phyloP scores from a whole-genome alignment of 192 early-diverging fungal genomes.

The Coemansia sp. region DNA sequence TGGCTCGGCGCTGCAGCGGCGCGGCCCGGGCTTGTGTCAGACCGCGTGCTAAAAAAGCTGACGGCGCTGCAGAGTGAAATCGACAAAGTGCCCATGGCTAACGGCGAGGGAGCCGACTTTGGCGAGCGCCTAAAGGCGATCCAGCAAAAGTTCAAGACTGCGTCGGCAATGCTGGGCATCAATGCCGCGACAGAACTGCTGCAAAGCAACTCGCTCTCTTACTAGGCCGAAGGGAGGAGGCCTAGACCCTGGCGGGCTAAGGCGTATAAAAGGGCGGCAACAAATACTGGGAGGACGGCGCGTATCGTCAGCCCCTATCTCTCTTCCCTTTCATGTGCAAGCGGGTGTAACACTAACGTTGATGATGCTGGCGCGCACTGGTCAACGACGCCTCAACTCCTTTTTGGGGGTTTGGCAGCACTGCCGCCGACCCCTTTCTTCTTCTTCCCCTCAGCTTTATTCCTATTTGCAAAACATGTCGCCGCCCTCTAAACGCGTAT shows the following conservation, averaged over 20 bases:
- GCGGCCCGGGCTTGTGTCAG: slow-evolving; percentile 31
- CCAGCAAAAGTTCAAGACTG: slow-evolving; percentile 46
- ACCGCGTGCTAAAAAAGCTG: slow-evolving; percentile 37
- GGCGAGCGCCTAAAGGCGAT: slow-evolving; percentile 29
- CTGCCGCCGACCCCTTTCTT: not conserved
- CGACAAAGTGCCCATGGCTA: slow-evolving; percentile 21
- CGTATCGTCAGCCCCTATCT: too few relatives aligned
- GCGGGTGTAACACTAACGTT: too few relatives aligned
- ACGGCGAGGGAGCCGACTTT: slow-evolving; percentile 44
- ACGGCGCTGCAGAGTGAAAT: slow-evolving; percentile 21
- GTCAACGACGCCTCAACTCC: too few relatives aligned
- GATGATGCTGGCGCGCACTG: too few relatives aligned
- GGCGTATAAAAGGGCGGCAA: not conserved
- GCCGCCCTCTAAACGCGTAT: slow-evolving; percentile 70
- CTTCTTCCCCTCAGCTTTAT: slow-evolving; percentile 1
- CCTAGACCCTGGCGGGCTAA: not conserved
- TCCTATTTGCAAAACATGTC: slow-evolving; percentile 10
- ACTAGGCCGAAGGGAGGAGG: not conserved
- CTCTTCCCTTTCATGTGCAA: too few relatives aligned
- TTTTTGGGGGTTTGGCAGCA: too few relatives aligned
- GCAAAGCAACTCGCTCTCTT: slow-evolving; percentile 33
- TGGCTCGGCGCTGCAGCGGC: slow-evolving; percentile 28
- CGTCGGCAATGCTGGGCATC: slow-evolving; percentile 40
- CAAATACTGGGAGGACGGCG: too few relatives aligned
- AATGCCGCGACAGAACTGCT: slow-evolving; percentile 35